Evolutionary conservation across 1,284 basidiomycete species (phyloP).

Genomic region (Sporisorium graminicola): DNA sequence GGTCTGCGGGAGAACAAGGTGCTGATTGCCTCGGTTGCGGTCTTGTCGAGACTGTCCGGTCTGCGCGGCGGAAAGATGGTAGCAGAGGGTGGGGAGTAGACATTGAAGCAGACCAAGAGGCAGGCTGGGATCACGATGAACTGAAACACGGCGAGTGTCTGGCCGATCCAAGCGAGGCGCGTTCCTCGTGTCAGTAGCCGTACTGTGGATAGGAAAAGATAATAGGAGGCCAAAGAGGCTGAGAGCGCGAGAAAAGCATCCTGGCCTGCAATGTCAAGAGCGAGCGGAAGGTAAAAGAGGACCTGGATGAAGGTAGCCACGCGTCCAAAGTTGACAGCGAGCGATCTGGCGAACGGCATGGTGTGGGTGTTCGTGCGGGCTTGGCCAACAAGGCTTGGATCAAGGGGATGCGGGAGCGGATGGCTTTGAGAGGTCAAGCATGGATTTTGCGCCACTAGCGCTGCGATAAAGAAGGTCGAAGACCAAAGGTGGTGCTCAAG

Average conservation of each 20-base stretch:
- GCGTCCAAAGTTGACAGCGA: constrained; percentile 56
- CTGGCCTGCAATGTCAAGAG: constrained; percentile 67
- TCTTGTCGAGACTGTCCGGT: constrained; percentile 25
- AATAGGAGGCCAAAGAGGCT: constrained; percentile 66
- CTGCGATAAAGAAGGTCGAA: neutral
- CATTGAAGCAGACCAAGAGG: constrained; percentile 64
- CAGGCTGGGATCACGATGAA: constrained; percentile 65
- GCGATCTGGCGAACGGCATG: constrained; percentile 45
- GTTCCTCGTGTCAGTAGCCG: constrained; percentile 53
- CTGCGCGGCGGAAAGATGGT: constrained; percentile 45
- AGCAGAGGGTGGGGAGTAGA: constrained; percentile 62
- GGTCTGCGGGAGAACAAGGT: constrained; percentile 25
- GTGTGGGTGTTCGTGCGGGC: neutral
- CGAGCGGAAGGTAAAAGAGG: constrained; percentile 66
- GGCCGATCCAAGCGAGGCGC: constrained; percentile 53
- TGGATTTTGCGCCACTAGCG: too few species aligned
- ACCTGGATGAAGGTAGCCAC: constrained; percentile 64
- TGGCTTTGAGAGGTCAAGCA: too few species aligned
- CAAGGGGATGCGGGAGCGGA: too few species aligned
- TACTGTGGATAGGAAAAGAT: constrained; percentile 62
- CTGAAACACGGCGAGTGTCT: constrained; percentile 62
- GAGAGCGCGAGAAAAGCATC: constrained; percentile 68
- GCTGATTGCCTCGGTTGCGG: constrained; percentile 34
- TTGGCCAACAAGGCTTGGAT: too few species aligned
- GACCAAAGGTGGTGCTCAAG: neutral